Evolutionary conservation across 345 rosid species (phyloP).

Genomic region (Bruguiera parviflora): DNA sequence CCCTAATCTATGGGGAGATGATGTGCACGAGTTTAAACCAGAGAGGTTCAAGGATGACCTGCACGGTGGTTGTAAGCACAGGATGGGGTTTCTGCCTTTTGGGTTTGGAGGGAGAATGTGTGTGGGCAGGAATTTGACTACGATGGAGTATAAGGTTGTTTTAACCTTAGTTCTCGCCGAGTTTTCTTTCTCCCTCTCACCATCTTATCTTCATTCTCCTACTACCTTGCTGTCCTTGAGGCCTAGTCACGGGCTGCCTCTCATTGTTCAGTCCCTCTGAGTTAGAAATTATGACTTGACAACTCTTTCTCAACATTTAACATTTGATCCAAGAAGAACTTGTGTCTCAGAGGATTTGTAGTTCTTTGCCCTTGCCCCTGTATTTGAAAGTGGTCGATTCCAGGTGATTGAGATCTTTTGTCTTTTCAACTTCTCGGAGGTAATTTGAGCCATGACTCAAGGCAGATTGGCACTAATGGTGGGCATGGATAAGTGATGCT

Average conservation of each 20-base stretch:
- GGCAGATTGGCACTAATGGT: too few species aligned
- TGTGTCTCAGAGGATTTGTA: too few species aligned
- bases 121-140: constrained; percentile 62
- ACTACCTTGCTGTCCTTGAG: constrained; percentile 64
- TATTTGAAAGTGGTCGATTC: too few species aligned
- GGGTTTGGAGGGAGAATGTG: constrained; percentile 99
- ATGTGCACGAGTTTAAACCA: constrained; percentile 68
- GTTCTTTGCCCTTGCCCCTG: too few species aligned
- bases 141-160: constrained; percentile 76
- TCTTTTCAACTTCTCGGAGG: too few species aligned
- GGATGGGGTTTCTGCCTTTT: constrained; percentile 91
- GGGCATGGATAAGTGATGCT: too few species aligned
- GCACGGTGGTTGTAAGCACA: constrained; percentile 75
- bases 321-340: too few species aligned
- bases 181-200: constrained; percentile 63
- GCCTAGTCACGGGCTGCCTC: constrained; percentile 70
- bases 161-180: constrained; percentile 59
- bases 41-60: constrained; percentile 62
- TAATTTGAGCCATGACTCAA: too few species aligned
- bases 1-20: constrained; percentile 67
- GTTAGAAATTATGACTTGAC: too few species aligned
- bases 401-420: too few species aligned
- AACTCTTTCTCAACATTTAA: too few species aligned
- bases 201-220: constrained; percentile 66
- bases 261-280: constrained; percentile 46